Base-by-base conservation (phyloP, 2,329 filamentous ascomycete species). In the Aspergillus brunneoviolaceus region DNA sequence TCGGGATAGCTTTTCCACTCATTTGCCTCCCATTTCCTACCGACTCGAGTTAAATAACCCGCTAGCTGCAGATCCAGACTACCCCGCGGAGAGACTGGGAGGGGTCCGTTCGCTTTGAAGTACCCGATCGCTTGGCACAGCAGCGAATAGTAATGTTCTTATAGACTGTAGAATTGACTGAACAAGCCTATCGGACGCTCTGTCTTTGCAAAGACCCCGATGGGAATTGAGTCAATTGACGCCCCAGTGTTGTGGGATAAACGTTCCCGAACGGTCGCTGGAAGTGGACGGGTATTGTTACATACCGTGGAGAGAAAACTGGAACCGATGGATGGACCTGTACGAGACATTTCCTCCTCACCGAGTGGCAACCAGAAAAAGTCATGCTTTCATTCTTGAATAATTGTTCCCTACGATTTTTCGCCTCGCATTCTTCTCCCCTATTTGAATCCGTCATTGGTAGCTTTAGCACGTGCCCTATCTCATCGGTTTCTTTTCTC, bases 41-140 rank as follows among this genome's bases (percentile, higher is more conserved):
- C 60, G 42, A 31, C 21, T 61, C 42, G 35, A 58, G 59, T 58
- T 54, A 60, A 54, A 51, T 53, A n/a, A 42, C 45, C 57, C 61
- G 57, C 59, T 62, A 65, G 64, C 61, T 60, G 60, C 57, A 63
- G 59, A 58, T 65, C 58, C 51, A 53, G 45, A 29, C 21, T 53
- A 45, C 60, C 60, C 58, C 60, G 55, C 60, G 54, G 58, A 56
- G 47, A 59, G 51, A 51, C 39, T 21, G 51, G 45, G 33, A 35
- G 33, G 33, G 53, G 53, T 33, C 45, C 33, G 42, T 33, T 14
- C 45, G 27, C 39, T 31, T 31, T n/a, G 23, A 19, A 33, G 29
- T 19, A 14, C 19, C 53, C 27, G 23, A 49, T 48, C 10, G 27
- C 39, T 19, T 45, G 39, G 39, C 39, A 50, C 23, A 25, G 12